These are phyloP conservation scores for Tremella mesenterica DNA, from an alignment of 768 basidiomycete genomes.

Conservation along the genomic window DNA sequence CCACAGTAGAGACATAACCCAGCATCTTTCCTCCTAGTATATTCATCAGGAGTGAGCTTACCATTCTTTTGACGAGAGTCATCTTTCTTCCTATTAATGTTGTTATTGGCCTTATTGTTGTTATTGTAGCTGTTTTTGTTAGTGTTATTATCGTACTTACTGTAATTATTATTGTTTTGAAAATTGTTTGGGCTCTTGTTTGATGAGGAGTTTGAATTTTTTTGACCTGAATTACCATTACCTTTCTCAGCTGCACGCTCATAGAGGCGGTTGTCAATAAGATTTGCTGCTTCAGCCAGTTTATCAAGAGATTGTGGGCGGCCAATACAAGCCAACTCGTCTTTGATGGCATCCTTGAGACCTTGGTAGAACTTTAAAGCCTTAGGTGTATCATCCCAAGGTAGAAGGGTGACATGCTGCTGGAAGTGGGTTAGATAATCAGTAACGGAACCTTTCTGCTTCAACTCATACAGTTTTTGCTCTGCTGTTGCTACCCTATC, in stretches of 20 bases:
- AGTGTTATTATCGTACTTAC: too few species aligned
- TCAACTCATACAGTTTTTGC: background rate
- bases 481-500: background rate
- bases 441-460: slow-evolving; percentile 1
- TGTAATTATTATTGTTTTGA: too few species aligned
- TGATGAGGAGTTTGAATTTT: too few species aligned
- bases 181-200: too few species aligned
- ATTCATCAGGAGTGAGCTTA: background rate
- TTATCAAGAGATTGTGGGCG: slow-evolving; percentile 1
- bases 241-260: background rate
- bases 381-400: slow-evolving; percentile 11
- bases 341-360: slow-evolving; percentile 11
- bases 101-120: too few species aligned
- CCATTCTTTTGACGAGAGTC: background rate
- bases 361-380: slow-evolving; percentile 7
- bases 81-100: too few species aligned
- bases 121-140: too few species aligned
- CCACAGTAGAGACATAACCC: background rate
- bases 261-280: slow-evolving; percentile 1
- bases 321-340: slow-evolving; percentile 4
- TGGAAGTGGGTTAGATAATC: slow-evolving; percentile 6
- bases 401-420: background rate
- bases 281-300: background rate
- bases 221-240: too few species aligned
- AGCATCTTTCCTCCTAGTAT: background rate